Evolutionary conservation across 2,329 filamentous ascomycete species (phyloP), one percentile per base, ranked within the genome.

Genomic region (Malbranchea zuffiana): DNA sequence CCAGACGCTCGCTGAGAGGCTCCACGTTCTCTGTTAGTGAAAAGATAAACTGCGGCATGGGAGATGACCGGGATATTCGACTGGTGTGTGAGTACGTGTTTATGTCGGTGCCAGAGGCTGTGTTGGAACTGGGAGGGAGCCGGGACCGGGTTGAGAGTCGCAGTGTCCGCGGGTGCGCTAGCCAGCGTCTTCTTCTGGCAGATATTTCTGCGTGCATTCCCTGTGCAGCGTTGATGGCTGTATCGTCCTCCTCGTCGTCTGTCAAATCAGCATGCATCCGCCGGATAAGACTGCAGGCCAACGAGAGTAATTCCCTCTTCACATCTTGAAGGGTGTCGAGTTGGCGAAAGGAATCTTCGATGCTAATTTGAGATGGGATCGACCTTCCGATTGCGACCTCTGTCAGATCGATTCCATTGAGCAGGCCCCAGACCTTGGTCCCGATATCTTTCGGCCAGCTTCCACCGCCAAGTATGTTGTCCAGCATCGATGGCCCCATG

Each of bases 311-410:
- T 58, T 92, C 80, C 44, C 72, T 74, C 27, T 66, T 61, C 19
- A 92, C 75, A 41, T 78, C 70, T 1, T 73, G 57, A 35, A 80
- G 54, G 0, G 69, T 76, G 47, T 80, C 73, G 1, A 94, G 65
- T 0, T 77, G 75, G 16, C 74, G 71, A 55, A 93, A 96, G 11
- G 85, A 90, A 59, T 96, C 87, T 54, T 96, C 88, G 45, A 96
- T 90, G 56, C 84, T 90, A 54, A 96, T 92, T 57, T 95, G 87
- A 1, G 75, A 77, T 0, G 88, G 88, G 1, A 92, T 60, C 29
- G 77, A 72, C 47, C 74, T 74, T 2, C 77, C 80, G 44, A 77
- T 69, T 33, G 77, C 75, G 12, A 96, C 85, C 41, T 83, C 77
- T 1, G 72, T 68, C 35, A 76, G 63, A 55, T 96, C 88, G 18